Evolutionary conservation across 805 yeast species (phyloP).

Genomic region (Candida parachauliodes): DNA sequence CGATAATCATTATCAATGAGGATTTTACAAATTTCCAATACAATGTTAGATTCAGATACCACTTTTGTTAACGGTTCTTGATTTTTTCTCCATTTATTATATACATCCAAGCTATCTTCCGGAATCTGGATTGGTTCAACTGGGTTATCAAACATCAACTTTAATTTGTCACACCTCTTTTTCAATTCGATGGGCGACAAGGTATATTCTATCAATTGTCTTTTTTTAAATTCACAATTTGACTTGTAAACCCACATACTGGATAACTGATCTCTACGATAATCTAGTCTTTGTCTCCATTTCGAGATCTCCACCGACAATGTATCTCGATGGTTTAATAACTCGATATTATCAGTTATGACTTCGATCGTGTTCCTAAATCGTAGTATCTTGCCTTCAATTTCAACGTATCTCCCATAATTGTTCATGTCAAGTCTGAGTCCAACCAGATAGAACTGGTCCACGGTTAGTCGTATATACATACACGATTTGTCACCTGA

Average conservation of each 20-base stretch:
- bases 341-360: slow-evolving; percentile 9
- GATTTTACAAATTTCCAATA: slow-evolving; percentile 20
- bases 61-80: slow-evolving; percentile 14
- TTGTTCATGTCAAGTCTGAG: slow-evolving; percentile 12
- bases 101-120: slow-evolving; percentile 6
- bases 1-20: slow-evolving; percentile 15
- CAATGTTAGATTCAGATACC: slow-evolving; percentile 21
- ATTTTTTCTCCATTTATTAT: slow-evolving; percentile 12
- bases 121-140: not conserved
- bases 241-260: slow-evolving; percentile 26
- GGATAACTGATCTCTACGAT: slow-evolving; percentile 15
- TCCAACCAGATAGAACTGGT: slow-evolving; percentile 13
- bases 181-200: slow-evolving; percentile 5
- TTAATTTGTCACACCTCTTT: not conserved
- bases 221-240: not conserved
- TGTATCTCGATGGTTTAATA: slow-evolving; percentile 15
- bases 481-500: slow-evolving; percentile 29
- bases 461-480: slow-evolving; percentile 16
- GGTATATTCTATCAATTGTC: not conserved
- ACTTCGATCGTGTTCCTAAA: slow-evolving; percentile 10
- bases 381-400: slow-evolving; percentile 14
- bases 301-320: slow-evolving; percentile 23
- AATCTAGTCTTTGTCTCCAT: slow-evolving; percentile 25
- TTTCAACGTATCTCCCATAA: slow-evolving; percentile 25
- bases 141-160: slow-evolving; percentile 1